Evolutionary conservation across 2,329 filamentous ascomycete genomes (phyloP).

Genomic region (Cyphellophora europaea): DNA sequence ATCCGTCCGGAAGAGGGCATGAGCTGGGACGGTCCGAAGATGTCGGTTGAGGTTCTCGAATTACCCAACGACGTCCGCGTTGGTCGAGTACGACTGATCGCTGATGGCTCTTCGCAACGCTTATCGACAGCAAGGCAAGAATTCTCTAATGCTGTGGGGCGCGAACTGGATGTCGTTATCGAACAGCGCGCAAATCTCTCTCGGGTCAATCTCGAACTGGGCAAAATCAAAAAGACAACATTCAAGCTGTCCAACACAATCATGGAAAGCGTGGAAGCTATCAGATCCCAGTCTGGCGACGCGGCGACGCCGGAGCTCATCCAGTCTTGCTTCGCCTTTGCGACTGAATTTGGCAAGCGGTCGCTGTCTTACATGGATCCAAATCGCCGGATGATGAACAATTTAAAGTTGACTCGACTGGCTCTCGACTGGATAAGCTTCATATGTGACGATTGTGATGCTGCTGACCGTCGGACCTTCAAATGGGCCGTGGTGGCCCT

Average conservation of each 20-base stretch:
- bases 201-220: constrained; percentile 81
- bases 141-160: constrained; percentile 69
- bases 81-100: constrained; percentile 78
- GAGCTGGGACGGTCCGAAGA: constrained; percentile 70
- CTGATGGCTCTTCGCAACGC: constrained; percentile 72
- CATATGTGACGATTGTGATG: constrained; percentile 92
- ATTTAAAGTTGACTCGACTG: constrained; percentile 84
- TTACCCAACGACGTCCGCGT: constrained; percentile 76
- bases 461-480: constrained; percentile 90
- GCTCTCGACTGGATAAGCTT: constrained; percentile 97
- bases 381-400: constrained; percentile 93
- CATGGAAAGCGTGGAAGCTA: constrained; percentile 95
- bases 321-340: constrained; percentile 95
- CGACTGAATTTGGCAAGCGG: constrained; percentile 95
- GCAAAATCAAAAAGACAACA: constrained; percentile 89
- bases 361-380: constrained; percentile 93
- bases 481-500: constrained; percentile 92
- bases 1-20: constrained; percentile 71
- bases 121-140: constrained; percentile 68
- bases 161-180: constrained; percentile 79
- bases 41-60: constrained; percentile 63
- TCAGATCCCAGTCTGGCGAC: constrained; percentile 72
- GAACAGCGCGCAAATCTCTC: constrained; percentile 90
- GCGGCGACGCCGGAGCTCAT: constrained; percentile 91
- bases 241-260: constrained; percentile 97